Conservation (phyloP, 495 filamentous ascomycete genomes). For the Neurospora sp. region DNA sequence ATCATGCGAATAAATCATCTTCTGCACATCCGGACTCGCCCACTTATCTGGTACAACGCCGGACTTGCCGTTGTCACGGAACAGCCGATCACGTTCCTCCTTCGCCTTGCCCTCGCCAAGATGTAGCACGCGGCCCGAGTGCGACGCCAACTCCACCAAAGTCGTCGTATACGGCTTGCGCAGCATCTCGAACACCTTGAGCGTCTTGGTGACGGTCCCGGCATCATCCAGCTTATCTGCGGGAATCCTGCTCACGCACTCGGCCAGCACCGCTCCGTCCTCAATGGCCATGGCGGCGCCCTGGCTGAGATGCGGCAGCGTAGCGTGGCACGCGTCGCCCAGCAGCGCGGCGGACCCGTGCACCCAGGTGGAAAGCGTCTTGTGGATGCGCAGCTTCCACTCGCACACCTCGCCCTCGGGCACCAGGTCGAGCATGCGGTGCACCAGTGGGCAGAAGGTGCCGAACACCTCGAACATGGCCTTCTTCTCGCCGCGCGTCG, state of each 20-base stretch:
- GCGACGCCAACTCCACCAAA: slow-evolving; percentile 62
- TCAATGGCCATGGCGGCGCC: slow-evolving; percentile 84
- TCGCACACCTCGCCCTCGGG: slow-evolving; percentile 74
- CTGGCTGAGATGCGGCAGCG: slow-evolving; percentile 66
- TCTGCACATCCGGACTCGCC: slow-evolving; percentile 66
- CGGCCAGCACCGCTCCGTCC: slow-evolving; percentile 64
- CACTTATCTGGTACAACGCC: slow-evolving; percentile 62
- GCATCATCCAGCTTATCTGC: slow-evolving; percentile 31
- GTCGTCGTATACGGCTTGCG: slow-evolving; percentile 60
- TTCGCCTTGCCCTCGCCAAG: slow-evolving; percentile 65
- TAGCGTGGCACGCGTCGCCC: slow-evolving; percentile 73
- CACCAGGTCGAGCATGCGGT: slow-evolving; percentile 65
- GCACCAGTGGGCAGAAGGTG: slow-evolving; percentile 64
- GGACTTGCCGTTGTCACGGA: slow-evolving; percentile 51
- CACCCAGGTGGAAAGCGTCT: slow-evolving; percentile 61
- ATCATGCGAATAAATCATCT: slow-evolving; percentile 66
- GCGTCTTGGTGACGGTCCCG: slow-evolving; percentile 50
- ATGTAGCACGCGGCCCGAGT: slow-evolving; percentile 57
- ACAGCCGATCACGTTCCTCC: slow-evolving; percentile 64
- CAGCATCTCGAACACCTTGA: slow-evolving; percentile 62
- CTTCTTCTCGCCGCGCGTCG: slow-evolving; percentile 58
- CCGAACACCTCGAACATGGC: slow-evolving; percentile 56
- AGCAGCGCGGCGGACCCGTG: slow-evolving; percentile 57
- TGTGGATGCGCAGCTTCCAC: slow-evolving; percentile 68
- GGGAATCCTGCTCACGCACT: slow-evolving; percentile 48